phyloP scores from a whole-genome alignment of 2,329 filamentous ascomycete species.

The Trichoderma guizhouense region DNA sequence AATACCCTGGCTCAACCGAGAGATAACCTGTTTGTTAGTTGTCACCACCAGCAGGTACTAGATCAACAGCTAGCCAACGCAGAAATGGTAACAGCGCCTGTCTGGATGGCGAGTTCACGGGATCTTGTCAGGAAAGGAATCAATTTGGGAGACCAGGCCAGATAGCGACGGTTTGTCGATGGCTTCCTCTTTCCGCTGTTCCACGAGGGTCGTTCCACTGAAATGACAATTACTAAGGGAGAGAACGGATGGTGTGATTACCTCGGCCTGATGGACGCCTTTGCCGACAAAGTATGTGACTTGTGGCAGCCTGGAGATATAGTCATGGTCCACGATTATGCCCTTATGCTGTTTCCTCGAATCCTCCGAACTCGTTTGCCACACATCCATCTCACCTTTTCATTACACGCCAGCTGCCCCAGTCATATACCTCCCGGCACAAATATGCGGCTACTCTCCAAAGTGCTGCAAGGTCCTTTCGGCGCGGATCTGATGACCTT shows the following conservation, averaged over 20 bases:
- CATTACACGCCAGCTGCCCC: conserved; percentile 87
- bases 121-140: background rate
- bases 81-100: background rate
- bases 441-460: background rate
- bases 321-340: conserved; percentile 89
- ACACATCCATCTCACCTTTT: conserved; percentile 90
- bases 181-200: background rate
- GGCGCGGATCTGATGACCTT: background rate
- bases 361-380: conserved; percentile 80
- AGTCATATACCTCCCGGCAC: background rate
- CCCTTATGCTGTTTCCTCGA: conserved; percentile 81
- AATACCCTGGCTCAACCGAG: background rate
- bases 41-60: background rate
- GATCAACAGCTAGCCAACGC: background rate
- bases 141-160: background rate
- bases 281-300: conserved; percentile 82
- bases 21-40: background rate
- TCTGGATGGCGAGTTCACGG: background rate
- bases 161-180: background rate
- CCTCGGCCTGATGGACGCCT: conserved; percentile 83
- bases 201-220: background rate
- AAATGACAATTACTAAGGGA: background rate
- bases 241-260: conserved; percentile 83
- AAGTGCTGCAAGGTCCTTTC: background rate
- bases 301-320: conserved; percentile 89